phyloP scores from a whole-genome alignment of 441 rosid genomes.

The Melastoma candidum region DNA sequence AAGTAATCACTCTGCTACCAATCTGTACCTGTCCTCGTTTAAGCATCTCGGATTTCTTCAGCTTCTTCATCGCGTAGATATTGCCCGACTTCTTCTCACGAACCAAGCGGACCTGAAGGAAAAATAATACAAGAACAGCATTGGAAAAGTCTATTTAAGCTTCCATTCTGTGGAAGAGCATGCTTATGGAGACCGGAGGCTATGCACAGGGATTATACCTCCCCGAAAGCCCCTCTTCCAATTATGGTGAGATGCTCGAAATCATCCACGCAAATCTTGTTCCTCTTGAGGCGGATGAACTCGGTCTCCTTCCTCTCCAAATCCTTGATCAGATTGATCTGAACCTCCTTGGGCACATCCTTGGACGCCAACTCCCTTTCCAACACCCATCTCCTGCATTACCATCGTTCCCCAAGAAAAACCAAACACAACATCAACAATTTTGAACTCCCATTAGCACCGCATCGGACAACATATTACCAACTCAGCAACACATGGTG shows the following conservation, averaged over 20 bases:
- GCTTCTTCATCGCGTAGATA: constrained; percentile 96
- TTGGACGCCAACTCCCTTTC: constrained; percentile 85
- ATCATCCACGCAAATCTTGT: constrained; percentile 83
- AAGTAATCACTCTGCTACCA: neutral
- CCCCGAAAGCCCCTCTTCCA: constrained; percentile 95
- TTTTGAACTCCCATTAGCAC: neutral
- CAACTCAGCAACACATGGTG: too few species aligned
- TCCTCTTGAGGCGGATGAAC: constrained; percentile 89
- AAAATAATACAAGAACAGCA: constrained; percentile 15
- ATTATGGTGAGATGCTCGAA: constrained; percentile 90
- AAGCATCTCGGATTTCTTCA: constrained; percentile 97
- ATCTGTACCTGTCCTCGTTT: constrained; percentile 77
- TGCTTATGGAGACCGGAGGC: neutral
- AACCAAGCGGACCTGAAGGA: constrained; percentile 66
- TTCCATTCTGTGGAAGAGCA: constrained; percentile 1
- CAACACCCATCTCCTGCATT: constrained; percentile 72
- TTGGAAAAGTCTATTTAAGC: constrained; percentile 8
- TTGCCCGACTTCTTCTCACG: constrained; percentile 94
- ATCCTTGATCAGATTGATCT: constrained; percentile 76
- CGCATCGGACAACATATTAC: neutral
- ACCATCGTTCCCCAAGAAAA: neutral
- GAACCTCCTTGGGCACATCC: constrained; percentile 83
- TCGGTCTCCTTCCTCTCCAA: constrained; percentile 92
- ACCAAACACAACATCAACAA: neutral
- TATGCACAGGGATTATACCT: constrained; percentile 40